These are phyloP conservation scores for Puccinia hordei DNA, from an alignment of 1,284 basidiomycete species.

Conservation along the genomic window DNA sequence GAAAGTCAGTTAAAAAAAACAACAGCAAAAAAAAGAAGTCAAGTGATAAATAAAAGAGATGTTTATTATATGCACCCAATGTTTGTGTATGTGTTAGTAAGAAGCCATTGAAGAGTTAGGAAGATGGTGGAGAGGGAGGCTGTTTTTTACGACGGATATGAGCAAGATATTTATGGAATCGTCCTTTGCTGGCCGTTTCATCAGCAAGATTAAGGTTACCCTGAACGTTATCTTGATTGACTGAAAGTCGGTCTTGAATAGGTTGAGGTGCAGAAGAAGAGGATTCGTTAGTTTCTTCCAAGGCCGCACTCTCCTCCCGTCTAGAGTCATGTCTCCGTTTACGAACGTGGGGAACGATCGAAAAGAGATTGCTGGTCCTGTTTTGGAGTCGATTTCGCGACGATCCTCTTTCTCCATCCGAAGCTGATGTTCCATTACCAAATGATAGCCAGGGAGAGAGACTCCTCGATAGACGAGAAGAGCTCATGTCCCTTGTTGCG, in stretches of 20 bases:
- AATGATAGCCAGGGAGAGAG: conserved; percentile 1
- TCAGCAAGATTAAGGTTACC: neutral
- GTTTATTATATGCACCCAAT: no score
- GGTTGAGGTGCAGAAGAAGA: neutral
- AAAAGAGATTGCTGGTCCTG: neutral
- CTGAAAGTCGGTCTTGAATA: neutral
- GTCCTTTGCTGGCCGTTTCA: neutral
- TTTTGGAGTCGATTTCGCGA: neutral
- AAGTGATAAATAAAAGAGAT: no score
- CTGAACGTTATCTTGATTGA: neutral
- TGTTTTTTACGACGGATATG: neutral
- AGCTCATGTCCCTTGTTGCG: neutral
- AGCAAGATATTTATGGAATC: conserved; percentile 17
- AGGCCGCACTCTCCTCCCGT: neutral
- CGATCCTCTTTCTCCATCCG: neutral
- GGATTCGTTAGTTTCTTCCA: neutral
- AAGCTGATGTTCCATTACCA: neutral
- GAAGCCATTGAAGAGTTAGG: neutral
- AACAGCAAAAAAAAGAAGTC: no score
- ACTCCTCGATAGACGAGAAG: neutral
- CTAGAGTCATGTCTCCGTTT: neutral
- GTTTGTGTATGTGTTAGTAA: no score
- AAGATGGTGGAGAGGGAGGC: neutral
- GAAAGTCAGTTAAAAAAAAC: no score
- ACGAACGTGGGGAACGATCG: conserved; percentile 1